Base-by-base conservation (phyloP, 495 filamentous ascomycete genomes). In the Penicillium lividum region DNA sequence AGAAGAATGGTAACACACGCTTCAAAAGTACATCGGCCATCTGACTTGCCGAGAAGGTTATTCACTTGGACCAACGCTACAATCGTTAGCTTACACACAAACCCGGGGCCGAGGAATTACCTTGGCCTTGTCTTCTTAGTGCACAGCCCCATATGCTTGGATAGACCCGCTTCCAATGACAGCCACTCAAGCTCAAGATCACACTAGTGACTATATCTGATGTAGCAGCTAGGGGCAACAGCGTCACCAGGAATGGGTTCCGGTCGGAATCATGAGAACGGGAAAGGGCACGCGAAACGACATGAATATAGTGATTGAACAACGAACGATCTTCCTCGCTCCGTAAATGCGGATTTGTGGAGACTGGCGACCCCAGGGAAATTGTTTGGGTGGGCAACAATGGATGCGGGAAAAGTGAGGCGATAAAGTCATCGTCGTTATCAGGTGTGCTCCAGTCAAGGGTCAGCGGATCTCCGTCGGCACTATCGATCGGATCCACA, bases 261-360 rank as follows among this genome's bases (percentile, higher is more conserved):
- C 60, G 57, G 51, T 69, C 58, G 46, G 57, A 34, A 54, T 68
- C 61, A 34, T 60, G 53, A 3, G 69, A 66, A 5, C 69, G 64
- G 15, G 59, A 69, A 1, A 72, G 50, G 6, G 67, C 59, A n/a
- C 64, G 60, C 0, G 69, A 56, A 4, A 69, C 67, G 28, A 68
- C 60, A 25, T 68, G 67, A 13, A 72, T 51, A 53, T 68, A 72
- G 54, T 72, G 69, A 25, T 72, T 72, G 31, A 66, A 71, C 0
- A 69, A 61, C 0, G 61, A 67, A 10, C 66, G 61, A 34, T 71
- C 68, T 30, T 71, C 63, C 9, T 68, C 61, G 11, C 53, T 63
- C 18, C 56, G 55, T 10, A 71, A 50, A 51, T 65, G 55, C 5
- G 68, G 61, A 29, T 68, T 71, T 15, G 60, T 42, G 9, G 64